Evolutionary conservation across 345 rosid species (phyloP).

Genomic region (Salix exigua): DNA sequence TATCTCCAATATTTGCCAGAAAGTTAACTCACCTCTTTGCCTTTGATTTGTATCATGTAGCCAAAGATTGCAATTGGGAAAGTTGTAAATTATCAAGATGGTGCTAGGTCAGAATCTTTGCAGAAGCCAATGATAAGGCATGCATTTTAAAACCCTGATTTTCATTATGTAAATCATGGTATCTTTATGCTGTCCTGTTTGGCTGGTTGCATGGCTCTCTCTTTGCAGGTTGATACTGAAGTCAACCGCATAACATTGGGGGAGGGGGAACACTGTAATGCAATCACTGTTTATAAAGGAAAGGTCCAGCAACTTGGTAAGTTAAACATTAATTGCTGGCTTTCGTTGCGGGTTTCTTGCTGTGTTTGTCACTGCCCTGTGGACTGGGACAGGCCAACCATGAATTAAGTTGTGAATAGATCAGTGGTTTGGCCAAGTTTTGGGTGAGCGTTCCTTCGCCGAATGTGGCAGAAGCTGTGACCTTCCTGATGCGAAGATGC

Average conservation of each 20-base stretch:
- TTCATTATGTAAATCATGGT: slow-evolving; percentile 26
- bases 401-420: neutral
- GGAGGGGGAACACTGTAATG: neutral
- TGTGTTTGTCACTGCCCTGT: neutral
- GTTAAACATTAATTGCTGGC: slow-evolving; percentile 12
- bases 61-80: slow-evolving; percentile 36
- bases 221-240: slow-evolving; percentile 37
- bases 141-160: slow-evolving; percentile 37
- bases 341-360: neutral
- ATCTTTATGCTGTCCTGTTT: slow-evolving; percentile 35
- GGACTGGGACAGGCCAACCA: neutral
- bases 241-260: slow-evolving; percentile 21
- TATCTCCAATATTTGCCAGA: neutral
- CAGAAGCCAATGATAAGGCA: slow-evolving; percentile 60
- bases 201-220: slow-evolving; percentile 11
- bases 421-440: neutral
- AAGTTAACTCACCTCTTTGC: slow-evolving; percentile 18
- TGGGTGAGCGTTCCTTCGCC: neutral
- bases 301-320: slow-evolving; percentile 6
- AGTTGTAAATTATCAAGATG: slow-evolving; percentile 41
- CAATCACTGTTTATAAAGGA: neutral
- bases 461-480: neutral
- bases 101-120: slow-evolving; percentile 67
- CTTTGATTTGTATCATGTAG: slow-evolving; percentile 29
- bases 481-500: neutral